phyloP scores from a whole-genome alignment of 2,329 filamentous ascomycete species.

The Fusarium humuli region DNA sequence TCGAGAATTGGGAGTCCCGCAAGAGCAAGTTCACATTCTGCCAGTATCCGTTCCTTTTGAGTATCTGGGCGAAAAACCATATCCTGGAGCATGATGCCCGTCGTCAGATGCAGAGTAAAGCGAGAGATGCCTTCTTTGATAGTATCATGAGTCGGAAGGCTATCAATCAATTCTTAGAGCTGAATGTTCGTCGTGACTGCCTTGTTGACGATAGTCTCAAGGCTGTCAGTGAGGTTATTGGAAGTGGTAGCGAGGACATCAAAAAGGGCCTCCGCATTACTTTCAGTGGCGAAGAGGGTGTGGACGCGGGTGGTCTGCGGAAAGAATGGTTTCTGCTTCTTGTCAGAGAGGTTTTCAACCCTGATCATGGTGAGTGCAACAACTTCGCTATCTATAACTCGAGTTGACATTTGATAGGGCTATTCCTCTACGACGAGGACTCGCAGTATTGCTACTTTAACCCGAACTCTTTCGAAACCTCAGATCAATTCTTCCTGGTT shows the following conservation, averaged over 20 bases:
- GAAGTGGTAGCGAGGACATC: constrained; percentile 83
- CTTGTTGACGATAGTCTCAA: constrained; percentile 89
- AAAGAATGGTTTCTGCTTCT: constrained; percentile 96
- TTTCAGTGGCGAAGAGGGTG: constrained; percentile 88
- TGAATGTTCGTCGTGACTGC: constrained; percentile 85
- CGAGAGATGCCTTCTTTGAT: constrained; percentile 90
- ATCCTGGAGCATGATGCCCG: constrained; percentile 90
- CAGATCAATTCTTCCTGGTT: constrained; percentile 91
- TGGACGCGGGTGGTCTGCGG: constrained; percentile 87
- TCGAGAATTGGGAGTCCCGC: constrained; percentile 86
- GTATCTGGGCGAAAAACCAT: constrained; percentile 91
- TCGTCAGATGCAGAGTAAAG: constrained; percentile 89
- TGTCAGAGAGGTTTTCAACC: constrained; percentile 90
- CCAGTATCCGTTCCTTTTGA: constrained; percentile 91
- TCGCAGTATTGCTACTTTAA: constrained; percentile 95
- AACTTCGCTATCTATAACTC: constrained; percentile 4
- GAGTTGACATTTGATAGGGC: constrained; percentile 63
- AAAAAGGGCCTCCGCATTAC: constrained; percentile 90
- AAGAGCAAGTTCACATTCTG: constrained; percentile 85
- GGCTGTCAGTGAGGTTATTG: constrained; percentile 85
- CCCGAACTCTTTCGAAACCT: constrained; percentile 87
- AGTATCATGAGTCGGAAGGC: constrained; percentile 81
- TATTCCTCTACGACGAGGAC: constrained; percentile 93
- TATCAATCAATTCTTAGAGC: constrained; percentile 80
- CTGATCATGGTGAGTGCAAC: constrained; percentile 77